These are phyloP conservation scores for Delonix regia DNA, from an alignment of 306 rosid species.

Conservation along the genomic window DNA sequence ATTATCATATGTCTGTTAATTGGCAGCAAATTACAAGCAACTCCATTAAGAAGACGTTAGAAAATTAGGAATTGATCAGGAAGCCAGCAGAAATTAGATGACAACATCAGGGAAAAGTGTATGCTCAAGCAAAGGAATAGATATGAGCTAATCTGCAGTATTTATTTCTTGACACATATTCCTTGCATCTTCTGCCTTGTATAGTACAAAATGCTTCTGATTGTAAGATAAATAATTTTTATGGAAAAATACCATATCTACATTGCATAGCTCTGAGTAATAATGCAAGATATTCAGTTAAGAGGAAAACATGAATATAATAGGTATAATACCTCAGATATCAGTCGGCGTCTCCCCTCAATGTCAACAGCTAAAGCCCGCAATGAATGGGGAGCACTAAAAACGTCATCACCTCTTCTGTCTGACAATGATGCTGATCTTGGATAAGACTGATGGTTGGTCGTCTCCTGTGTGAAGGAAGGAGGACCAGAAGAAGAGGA, in stretches of 20 bases:
- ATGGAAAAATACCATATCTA: slow-evolving; percentile 16
- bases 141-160: neutral
- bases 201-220: slow-evolving; percentile 2
- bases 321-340: slow-evolving; percentile 70
- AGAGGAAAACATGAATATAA: slow-evolving; percentile 20
- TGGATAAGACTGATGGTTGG: slow-evolving; percentile 55
- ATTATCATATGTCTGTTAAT: slow-evolving; percentile 10
- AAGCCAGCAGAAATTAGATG: slow-evolving; percentile 33
- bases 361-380: slow-evolving; percentile 67
- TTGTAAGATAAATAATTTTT: neutral
- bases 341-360: slow-evolving; percentile 80
- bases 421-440: slow-evolving; percentile 65
- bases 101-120: slow-evolving; percentile 5
- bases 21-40: slow-evolving; percentile 20
- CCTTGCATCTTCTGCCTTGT: neutral
- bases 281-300: slow-evolving; percentile 8
- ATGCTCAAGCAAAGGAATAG: slow-evolving; percentile 5
- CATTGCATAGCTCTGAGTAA: slow-evolving; percentile 24
- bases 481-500: slow-evolving; percentile 62
- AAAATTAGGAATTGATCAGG: slow-evolving; percentile 32
- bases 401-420: slow-evolving; percentile 65
- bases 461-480: slow-evolving; percentile 54
- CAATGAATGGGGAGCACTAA: slow-evolving; percentile 58
- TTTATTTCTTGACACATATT: neutral
- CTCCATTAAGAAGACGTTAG: slow-evolving; percentile 13